Conservation (phyloP, 2,329 filamentous ascomycete species). For the Raffaelea arxii region DNA sequence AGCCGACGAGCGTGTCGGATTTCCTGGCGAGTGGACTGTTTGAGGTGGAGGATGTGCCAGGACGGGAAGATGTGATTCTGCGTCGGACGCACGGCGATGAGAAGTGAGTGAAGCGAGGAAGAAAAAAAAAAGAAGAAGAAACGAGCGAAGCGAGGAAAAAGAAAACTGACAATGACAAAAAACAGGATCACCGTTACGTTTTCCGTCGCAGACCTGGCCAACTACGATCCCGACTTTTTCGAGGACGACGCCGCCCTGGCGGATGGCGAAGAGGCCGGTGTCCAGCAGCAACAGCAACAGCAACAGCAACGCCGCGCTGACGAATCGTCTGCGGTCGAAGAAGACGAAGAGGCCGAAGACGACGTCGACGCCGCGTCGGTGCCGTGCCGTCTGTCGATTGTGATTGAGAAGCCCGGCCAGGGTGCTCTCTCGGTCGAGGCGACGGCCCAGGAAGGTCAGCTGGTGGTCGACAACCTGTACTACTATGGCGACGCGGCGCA, state of each 20-base stretch:
- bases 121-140: constrained; percentile 44
- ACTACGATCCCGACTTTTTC: constrained; percentile 50
- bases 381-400: constrained; percentile 74
- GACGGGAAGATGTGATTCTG: constrained; percentile 80
- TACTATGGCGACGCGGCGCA: constrained; percentile 73
- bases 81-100: constrained; percentile 79
- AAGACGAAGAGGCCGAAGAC: constrained; percentile 45
- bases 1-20: constrained; percentile 72
- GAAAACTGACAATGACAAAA: too few relatives aligned
- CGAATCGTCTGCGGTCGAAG: constrained; percentile 43
- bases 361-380: constrained; percentile 46
- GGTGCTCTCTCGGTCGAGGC: constrained; percentile 84
- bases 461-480: constrained; percentile 84
- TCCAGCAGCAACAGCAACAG: constrained; percentile 35
- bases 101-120: constrained; percentile 48
- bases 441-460: constrained; percentile 72
- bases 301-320: constrained; percentile 28
- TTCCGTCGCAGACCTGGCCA: constrained; percentile 73
- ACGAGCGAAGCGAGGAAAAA: constrained; percentile 36
- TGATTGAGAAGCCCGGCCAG: constrained; percentile 77
- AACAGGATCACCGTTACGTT: constrained; percentile 59
- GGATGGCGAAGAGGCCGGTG: constrained; percentile 36
- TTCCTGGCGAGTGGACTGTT: constrained; percentile 82
- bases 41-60: constrained; percentile 70
- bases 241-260: constrained; percentile 44